Evolutionary conservation across 176 grass and related monocot genomes (phyloP).

Genomic region (Lolium perenne): DNA sequence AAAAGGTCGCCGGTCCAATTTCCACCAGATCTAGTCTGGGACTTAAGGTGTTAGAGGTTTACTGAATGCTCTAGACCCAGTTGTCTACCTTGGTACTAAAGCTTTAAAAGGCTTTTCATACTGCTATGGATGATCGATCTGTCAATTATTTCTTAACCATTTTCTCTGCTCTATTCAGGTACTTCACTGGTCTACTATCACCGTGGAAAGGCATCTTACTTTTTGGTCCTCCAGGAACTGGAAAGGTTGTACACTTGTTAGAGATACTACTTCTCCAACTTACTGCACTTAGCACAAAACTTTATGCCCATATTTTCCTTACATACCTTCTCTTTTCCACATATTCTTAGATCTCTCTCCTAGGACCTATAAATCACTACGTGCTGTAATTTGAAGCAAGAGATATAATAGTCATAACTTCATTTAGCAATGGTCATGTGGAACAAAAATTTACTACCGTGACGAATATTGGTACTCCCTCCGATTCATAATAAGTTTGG

Average conservation of each 20-base stretch:
- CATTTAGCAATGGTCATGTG: neutral
- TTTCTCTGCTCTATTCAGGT: conserved; percentile 47
- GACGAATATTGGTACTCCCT: neutral
- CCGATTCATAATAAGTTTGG: no score
- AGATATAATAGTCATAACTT: neutral
- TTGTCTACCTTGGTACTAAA: neutral
- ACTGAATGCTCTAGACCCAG: neutral
- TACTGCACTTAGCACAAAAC: neutral
- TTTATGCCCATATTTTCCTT: neutral
- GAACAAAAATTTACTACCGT: neutral
- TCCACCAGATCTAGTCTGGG: neutral
- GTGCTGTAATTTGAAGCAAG: neutral
- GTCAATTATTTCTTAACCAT: conserved; percentile 11
- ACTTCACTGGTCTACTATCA: conserved; percentile 63
- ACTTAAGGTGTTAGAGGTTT: neutral
- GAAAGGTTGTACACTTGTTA: conserved; percentile 46
- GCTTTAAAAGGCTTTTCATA: neutral
- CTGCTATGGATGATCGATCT: neutral
- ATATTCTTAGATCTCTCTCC: neutral
- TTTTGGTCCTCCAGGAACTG: conserved; percentile 63
- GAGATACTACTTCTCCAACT: neutral
- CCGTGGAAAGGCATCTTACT: conserved; percentile 68
- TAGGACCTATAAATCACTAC: neutral
- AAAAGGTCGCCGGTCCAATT: conserved; percentile 8
- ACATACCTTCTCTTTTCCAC: neutral